A percentile compares a stretch with the other conserved stretches of the same genome.
These are phyloP conservation scores for Zygosaccharomyces bailii DNA, from an alignment of 805 yeast species.

Conservation along the genomic window DNA sequence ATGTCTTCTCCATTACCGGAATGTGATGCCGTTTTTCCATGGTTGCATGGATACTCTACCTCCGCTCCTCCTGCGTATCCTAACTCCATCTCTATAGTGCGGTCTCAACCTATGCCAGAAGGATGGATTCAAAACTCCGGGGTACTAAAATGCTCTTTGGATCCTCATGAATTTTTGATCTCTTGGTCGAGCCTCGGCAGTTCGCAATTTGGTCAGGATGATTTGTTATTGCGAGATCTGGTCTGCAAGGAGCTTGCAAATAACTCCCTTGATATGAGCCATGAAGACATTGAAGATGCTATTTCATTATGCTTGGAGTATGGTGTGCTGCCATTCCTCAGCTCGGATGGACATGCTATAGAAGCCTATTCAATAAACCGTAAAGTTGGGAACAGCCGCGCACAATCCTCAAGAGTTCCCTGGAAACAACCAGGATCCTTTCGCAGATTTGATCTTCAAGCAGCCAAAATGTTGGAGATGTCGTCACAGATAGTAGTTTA, in stretches of 20 bases:
- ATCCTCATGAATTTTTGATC: constrained; percentile 51
- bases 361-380: constrained; percentile 17
- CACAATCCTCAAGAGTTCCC: constrained; percentile 2
- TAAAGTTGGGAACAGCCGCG: constrained; percentile 14
- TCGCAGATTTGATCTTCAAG: constrained; percentile 83
- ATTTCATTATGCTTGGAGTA: constrained; percentile 27
- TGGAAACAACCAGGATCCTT: constrained; percentile 62
- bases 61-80: constrained; percentile 52
- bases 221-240: constrained; percentile 21
- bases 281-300: constrained; percentile 27
- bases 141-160: constrained; percentile 52
- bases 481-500: constrained; percentile 78
- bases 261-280: constrained; percentile 19
- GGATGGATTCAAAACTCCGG: constrained; percentile 37
- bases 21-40: constrained; percentile 73
- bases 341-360: constrained; percentile 35
- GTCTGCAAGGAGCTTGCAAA: constrained; percentile 11
- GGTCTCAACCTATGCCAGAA: constrained; percentile 24
- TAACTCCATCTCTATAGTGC: constrained; percentile 37
- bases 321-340: constrained; percentile 42
- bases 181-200: constrained; percentile 45
- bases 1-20: constrained; percentile 48
- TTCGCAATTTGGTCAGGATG: constrained; percentile 23
- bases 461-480: constrained; percentile 63
- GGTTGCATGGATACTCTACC: constrained; percentile 78